Base-by-base conservation (phyloP, 108 stramenopile species). In the Cafeteria roenbergensis region DNA sequence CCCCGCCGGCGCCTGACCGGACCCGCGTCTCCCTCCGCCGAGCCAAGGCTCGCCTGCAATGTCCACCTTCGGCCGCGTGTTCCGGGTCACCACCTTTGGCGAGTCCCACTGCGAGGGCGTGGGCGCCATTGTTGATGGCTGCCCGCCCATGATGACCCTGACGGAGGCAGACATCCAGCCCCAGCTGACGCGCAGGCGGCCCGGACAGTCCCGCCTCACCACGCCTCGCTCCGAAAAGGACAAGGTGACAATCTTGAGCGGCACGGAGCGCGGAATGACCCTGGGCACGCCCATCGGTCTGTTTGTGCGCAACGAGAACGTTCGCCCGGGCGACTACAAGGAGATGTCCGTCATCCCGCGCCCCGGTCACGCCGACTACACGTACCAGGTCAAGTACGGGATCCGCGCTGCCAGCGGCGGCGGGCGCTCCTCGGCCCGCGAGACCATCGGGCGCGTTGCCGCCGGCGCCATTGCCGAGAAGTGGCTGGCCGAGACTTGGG, bases 391-490 rank as follows among this genome's bases (percentile, higher is more conserved):
- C 71, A 95, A 95, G 74, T 95, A 95, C 70, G 97, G 97, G 51
- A 90, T 99, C 35, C 84, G 94, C 36, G 93, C 94, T 55, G 87
- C 95, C 62, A 89, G 90, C 21, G 97, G 97, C 51, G 94, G 94
- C 50, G 97, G 97, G 54, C 83, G 97, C 2, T 83, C 81, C 55
- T 85, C 85, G 34, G 97, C 97, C 0, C 85, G 97, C 27, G 97
- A 95, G 75, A 99, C 94, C 21, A 99, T 99, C 73, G 97, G 94
- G 57, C 90, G 97, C 31, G 97, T 98, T 0, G 97, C 97, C 0
- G 97, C 93, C 32, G 97, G 92, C 52, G 97, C 97, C 9, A 80
- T 95, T 70, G 94, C 94, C 31, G 79, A 92, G 56, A 93, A 93
- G 80, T 86, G 94, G 59, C 79, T 98, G 36, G 58, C 71, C 53